Base-by-base conservation (phyloP, 371 early-diverging fungal species). In the Mucor saturninus region DNA sequence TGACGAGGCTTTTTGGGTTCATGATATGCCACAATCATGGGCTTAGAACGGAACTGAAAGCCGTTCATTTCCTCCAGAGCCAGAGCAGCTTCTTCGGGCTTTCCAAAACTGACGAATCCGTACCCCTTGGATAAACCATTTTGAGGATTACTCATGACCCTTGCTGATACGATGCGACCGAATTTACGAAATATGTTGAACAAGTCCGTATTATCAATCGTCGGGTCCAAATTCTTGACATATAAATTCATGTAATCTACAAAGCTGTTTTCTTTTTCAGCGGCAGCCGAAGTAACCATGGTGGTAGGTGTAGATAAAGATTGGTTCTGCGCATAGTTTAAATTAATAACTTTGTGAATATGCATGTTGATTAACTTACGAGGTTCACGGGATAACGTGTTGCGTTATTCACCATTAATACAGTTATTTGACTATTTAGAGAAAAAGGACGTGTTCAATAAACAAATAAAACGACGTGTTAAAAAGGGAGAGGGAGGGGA, bases 91-190 rank as follows among this genome's bases (percentile, higher is more conserved):
- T 79, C 79, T 35, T 79, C 77, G 3, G 69, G 52, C 31, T 67
- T 74, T 21, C 73, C 65, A 48, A 68, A 82, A 56, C 79, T 79
- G 58, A 79, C 79, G 64, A 79, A 79, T 0, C 79, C 79, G 48
- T 75, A 82, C 0, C 82, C 82, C 26, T 77, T 77, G 9, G 82
- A 82, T 15, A 69, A 67, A 8, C 77, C 75, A 13, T 71, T 82
- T 4, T 59, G 49, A 4, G 79, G 77, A 42, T 79, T 74, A 30
- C 69, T 82, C 77, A 77, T 77, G 35, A 77, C 77, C n/a, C 77
- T 61, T 21, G 76, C 79, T 50, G 79, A 79, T n/a, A 81, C 75
- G 40, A 81, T 79, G 28, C 69, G 73, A 14, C 81, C 81, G 61
- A 63, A 81, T 69, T 65, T 67, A 40, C 72, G 72, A 49, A 81